Conservation (phyloP, 306 rosid species). For the Castanea sativa region DNA sequence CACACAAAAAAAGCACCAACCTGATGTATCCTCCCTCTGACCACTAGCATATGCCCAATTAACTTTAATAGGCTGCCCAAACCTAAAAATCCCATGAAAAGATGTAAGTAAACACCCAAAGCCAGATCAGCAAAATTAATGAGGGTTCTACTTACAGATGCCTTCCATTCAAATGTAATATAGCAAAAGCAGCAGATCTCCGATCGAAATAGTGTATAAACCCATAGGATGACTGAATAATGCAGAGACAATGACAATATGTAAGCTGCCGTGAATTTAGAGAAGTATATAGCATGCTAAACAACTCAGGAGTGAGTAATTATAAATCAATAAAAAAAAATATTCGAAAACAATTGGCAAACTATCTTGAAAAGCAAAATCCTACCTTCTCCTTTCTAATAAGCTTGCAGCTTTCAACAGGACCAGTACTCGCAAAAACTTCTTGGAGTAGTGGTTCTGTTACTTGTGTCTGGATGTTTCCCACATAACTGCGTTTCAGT, state of each 20-base stretch:
- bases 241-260: constrained; percentile 9
- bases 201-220: constrained; percentile 95
- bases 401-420: constrained; percentile 91
- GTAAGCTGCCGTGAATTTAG: background rate
- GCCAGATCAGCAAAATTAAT: background rate
- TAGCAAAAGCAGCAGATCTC: constrained; percentile 92
- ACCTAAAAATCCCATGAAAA: constrained; percentile 48
- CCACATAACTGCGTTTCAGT: constrained; percentile 83
- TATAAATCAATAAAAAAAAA: background rate
- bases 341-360: background rate
- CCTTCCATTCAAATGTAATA: constrained; percentile 89
- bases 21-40: constrained; percentile 99
- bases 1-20: constrained; percentile 33
- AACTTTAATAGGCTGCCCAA: constrained; percentile 98
- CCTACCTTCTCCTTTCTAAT: constrained; percentile 92
- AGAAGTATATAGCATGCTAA: background rate
- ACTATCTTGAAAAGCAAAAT: background rate
- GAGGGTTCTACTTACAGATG: constrained; percentile 67
- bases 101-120: constrained; percentile 19
- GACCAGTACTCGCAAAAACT: constrained; percentile 90
- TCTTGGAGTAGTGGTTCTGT: constrained; percentile 98
- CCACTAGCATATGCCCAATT: constrained; percentile 99
- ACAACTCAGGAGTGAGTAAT: background rate
- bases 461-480: constrained; percentile 91
- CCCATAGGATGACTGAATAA: constrained; percentile 95